Evolutionary conservation across 2,329 filamentous ascomycete species (phyloP).

Genomic region (Drechslerella coelobrocha): DNA sequence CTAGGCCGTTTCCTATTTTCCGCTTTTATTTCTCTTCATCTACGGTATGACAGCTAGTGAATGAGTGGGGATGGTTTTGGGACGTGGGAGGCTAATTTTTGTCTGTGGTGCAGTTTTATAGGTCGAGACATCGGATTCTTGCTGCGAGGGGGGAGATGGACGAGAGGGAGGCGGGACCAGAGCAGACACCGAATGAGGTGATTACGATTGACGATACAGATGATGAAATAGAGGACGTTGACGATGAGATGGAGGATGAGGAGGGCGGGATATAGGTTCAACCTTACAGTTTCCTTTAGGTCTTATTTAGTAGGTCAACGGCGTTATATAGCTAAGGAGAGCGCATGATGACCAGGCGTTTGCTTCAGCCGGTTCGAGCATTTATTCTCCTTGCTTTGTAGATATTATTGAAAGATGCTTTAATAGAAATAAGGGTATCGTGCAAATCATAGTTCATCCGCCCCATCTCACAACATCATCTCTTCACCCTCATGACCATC

Average conservation of each 20-base stretch:
- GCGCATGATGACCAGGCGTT: too few relatives aligned
- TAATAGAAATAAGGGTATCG: not conserved
- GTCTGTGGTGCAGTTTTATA: slow-evolving; percentile 27
- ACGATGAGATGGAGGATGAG: slow-evolving; percentile 30
- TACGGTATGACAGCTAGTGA: not conserved
- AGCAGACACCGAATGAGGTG: slow-evolving; percentile 12
- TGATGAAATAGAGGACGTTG: slow-evolving; percentile 24
- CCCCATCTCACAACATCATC: slow-evolving; percentile 36
- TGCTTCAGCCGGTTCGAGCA: too few relatives aligned
- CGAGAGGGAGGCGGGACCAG: slow-evolving; percentile 15
- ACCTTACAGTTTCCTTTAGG: too few relatives aligned
- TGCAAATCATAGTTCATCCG: not conserved
- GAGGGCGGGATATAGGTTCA: not conserved
- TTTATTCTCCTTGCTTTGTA: too few relatives aligned
- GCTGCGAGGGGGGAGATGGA: slow-evolving; percentile 30
- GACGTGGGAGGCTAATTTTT: slow-evolving; percentile 1
- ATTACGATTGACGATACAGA: slow-evolving; percentile 47
- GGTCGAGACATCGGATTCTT: slow-evolving; percentile 24
- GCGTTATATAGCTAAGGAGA: too few relatives aligned
- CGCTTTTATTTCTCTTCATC: not conserved
- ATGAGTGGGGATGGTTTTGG: not conserved
- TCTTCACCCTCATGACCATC: slow-evolving; percentile 34
- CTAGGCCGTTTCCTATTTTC: too few relatives aligned
- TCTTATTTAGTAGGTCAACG: too few relatives aligned
- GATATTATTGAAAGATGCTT: not conserved